These are phyloP conservation scores for Fusarium mundagurra DNA, from an alignment of 2,329 filamentous ascomycete species.

Conservation along the genomic window DNA sequence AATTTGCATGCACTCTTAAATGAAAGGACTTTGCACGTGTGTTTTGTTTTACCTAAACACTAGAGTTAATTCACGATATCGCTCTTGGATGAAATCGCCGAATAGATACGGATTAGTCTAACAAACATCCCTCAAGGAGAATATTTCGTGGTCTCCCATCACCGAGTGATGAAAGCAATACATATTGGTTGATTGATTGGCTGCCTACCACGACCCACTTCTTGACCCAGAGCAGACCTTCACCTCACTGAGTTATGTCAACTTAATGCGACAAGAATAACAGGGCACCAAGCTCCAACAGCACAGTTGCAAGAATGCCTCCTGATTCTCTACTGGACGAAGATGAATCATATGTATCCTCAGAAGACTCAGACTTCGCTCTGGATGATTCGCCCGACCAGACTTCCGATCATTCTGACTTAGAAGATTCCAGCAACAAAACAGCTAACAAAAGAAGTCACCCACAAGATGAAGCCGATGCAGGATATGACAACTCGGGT, in stretches of 20 bases:
- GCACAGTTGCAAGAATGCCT: conserved; percentile 51
- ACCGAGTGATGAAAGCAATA: background rate
- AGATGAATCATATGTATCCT: conserved; percentile 72
- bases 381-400: conserved; percentile 63
- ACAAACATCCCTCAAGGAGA: background rate
- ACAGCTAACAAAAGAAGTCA: conserved; percentile 39
- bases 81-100: background rate
- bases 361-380: conserved; percentile 79
- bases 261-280: background rate
- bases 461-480: conserved; percentile 38
- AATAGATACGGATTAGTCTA: background rate
- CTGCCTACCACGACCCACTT: conserved; percentile 11
- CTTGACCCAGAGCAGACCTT: background rate
- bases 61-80: background rate
- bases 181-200: conserved; percentile 42
- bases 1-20: background rate
- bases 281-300: background rate
- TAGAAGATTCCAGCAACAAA: conserved; percentile 52
- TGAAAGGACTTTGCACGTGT: background rate
- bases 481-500: conserved; percentile 73
- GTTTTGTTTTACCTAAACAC: background rate
- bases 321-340: conserved; percentile 55
- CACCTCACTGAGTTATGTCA: background rate
- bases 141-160: background rate
- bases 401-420: conserved; percentile 61